phyloP scores from a whole-genome alignment of 2,329 filamentous ascomycete species.

The Neonectria coccinea region DNA sequence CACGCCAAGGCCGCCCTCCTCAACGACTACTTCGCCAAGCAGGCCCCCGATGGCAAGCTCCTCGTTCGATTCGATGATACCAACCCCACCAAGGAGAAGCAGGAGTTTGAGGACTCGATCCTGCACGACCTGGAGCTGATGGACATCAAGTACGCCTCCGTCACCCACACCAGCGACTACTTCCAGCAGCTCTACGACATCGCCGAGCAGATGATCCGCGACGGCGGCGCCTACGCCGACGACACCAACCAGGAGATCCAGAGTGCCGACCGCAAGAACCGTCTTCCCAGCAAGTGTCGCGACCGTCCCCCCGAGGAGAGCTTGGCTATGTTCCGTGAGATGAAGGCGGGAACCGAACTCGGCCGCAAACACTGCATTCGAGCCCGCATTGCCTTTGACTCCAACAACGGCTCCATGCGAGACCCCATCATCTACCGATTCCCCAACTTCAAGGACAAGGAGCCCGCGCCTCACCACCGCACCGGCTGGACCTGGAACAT shows the following conservation, averaged over 20 bases:
- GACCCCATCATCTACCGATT: conserved; percentile 98
- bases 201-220: conserved; percentile 84
- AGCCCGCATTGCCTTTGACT: conserved; percentile 91
- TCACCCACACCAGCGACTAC: conserved; percentile 95
- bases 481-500: conserved; percentile 86
- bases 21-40: conserved; percentile 96
- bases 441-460: conserved; percentile 68
- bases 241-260: conserved; percentile 92
- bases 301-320: conserved; percentile 86
- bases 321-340: conserved; percentile 87
- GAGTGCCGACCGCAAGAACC: conserved; percentile 85
- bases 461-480: conserved; percentile 72
- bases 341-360: conserved; percentile 86
- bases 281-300: conserved; percentile 83
- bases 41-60: conserved; percentile 90
- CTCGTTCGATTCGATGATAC: conserved; percentile 96
- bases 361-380: conserved; percentile 91
- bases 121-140: conserved; percentile 91
- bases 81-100: conserved; percentile 96
- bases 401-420: conserved; percentile 94
- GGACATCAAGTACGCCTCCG: conserved; percentile 88
- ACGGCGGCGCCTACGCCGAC: conserved; percentile 92
- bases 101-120: conserved; percentile 95
- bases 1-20: conserved; percentile 94
- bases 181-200: conserved; percentile 92